phyloP scores from a whole-genome alignment of 2,329 filamentous ascomycete species.

The Venturia asperata region DNA sequence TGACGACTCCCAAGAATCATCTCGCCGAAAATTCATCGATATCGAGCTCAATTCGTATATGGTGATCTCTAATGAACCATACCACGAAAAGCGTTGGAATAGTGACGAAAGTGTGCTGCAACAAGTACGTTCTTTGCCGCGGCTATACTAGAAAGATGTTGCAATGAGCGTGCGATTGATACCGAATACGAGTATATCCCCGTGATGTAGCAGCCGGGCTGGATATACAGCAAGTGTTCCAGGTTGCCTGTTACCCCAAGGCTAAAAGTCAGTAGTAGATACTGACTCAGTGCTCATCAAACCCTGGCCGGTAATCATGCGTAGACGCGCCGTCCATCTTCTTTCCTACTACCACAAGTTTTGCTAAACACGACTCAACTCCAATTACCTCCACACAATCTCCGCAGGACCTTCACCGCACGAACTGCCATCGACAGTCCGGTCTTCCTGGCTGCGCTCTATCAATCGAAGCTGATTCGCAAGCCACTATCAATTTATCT shows the following conservation, averaged over 20 bases:
- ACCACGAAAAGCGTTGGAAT: no score
- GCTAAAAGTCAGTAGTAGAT: no score
- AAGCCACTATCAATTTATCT: conserved; percentile 12
- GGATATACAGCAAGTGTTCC: neutral
- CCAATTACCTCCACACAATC: neutral
- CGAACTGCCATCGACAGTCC: neutral
- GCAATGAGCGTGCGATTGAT: conserved; percentile 4
- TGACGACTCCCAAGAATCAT: no score
- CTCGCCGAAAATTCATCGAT: no score
- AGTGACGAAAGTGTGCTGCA: neutral
- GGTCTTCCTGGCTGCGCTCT: neutral
- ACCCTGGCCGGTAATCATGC: neutral
- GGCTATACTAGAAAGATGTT: neutral
- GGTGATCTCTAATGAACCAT: no score
- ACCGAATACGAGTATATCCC: neutral
- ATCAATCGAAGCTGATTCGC: neutral
- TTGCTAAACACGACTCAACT: neutral
- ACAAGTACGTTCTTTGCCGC: neutral
- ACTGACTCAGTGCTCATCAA: neutral
- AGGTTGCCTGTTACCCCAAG: neutral
- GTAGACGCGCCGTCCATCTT: neutral
- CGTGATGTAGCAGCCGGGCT: neutral
- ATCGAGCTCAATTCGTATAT: no score
- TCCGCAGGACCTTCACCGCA: neutral
- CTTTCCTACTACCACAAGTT: neutral